Evolutionary conservation across 495 filamentous ascomycete genomes (phyloP), one percentile per base, ranked within the genome.

Genomic region (Podospora pseudocomata): DNA sequence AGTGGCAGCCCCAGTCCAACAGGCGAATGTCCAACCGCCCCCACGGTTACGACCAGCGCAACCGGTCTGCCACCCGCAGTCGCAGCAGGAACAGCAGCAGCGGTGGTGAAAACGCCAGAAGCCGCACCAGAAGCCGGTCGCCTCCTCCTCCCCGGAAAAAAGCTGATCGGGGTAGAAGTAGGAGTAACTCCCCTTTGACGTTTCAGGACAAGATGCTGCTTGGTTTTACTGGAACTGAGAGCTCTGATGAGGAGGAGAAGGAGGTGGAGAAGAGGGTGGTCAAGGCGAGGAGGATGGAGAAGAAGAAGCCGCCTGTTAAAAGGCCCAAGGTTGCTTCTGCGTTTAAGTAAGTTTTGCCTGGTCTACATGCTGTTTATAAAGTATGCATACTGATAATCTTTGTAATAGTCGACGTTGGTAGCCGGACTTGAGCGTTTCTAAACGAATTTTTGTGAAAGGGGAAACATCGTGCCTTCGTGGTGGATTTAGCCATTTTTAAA

Each of bases 171-270:
- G 49, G 65, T 5, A 68, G 74, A 32, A 65, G 61, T 28, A 65
- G 75, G 13, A 74, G 75, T 67, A 68, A 72, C 0, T 77, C 75
- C 0, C 75, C 75, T 3, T 68, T 77, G 2, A 75, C 63, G 6
- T 32, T 74, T 15, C 73, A 77, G 56, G 68, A 67, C 2, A 67
- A 70, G 39, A 49, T 13, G 20, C 67, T 77, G 19, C 68, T 76
- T 18, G 74, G 74, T 13, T 20, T 73, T 27, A 54, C 63, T 32
- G 61, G 30, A 18, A 63, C 18, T 9, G 61, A 63, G 15, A 32
- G 30, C 26, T 26, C 20, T 7, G 61, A 28, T 4, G 67, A 69
- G n/a, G 68, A 71, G 26, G 32, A 68, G 68, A 70, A 26, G 49
- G 66, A 74, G 13, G 65, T 23, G 23, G 23, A 23, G 23, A 23